phyloP scores from a whole-genome alignment of 2,329 filamentous ascomycete genomes.

The Talaromyces sp. region DNA sequence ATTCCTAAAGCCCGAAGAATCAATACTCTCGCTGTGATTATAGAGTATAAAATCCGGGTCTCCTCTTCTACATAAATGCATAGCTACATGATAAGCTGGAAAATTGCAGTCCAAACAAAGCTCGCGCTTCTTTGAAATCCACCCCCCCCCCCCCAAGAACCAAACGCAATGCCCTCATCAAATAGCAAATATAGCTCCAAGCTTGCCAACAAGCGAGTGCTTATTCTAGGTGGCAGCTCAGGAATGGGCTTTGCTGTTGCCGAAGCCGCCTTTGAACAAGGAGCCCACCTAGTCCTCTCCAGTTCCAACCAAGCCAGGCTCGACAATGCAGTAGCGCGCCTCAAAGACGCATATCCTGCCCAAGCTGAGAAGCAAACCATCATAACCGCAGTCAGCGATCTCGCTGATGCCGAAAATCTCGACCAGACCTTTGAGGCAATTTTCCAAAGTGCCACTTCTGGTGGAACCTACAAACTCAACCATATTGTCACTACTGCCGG shows the following conservation, averaged over 20 bases:
- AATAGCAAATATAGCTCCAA: constrained; percentile 17
- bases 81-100: too few relatives aligned
- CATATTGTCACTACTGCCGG: constrained; percentile 58
- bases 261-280: constrained; percentile 54
- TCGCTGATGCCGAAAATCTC: constrained; percentile 45
- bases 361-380: constrained; percentile 34
- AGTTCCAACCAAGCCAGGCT: constrained; percentile 48
- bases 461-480: constrained; percentile 39
- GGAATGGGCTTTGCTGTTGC: constrained; percentile 58
- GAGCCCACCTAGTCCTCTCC: constrained; percentile 52
- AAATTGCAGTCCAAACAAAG: too few relatives aligned
- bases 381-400: constrained; percentile 47
- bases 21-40: too few relatives aligned
- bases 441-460: constrained; percentile 41
- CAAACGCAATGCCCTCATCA: constrained; percentile 3
- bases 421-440: constrained; percentile 49
- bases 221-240: constrained; percentile 56
- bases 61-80: too few relatives aligned
- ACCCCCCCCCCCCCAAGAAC: not conserved
- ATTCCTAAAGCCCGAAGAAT: too few relatives aligned
- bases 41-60: too few relatives aligned
- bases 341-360: constrained; percentile 49
- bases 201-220: constrained; percentile 38
- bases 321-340: constrained; percentile 40
- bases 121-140: too few relatives aligned